phyloP scores from a whole-genome alignment of 2,329 filamentous ascomycete species.

The Epichloe amarillans region DNA sequence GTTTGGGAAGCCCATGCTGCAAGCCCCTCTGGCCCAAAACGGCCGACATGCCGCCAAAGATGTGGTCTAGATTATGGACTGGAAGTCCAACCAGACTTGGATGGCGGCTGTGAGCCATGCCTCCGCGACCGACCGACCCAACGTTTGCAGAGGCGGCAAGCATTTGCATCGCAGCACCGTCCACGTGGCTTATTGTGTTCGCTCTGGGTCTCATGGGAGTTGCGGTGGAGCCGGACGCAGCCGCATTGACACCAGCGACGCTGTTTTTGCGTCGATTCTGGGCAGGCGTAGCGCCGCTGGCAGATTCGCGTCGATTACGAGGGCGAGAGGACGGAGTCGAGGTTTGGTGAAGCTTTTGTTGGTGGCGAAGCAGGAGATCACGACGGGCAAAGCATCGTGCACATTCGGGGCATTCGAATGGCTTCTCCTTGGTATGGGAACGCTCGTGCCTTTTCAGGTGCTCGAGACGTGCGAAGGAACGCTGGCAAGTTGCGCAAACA shows the following conservation, averaged over 20 bases:
- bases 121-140: slow-evolving; percentile 29
- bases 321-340: slow-evolving; percentile 78
- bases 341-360: slow-evolving; percentile 96
- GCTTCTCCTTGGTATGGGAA: slow-evolving; percentile 98
- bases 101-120: slow-evolving; percentile 53
- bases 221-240: slow-evolving; percentile 29
- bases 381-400: slow-evolving; percentile 86
- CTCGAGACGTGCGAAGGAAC: slow-evolving; percentile 88
- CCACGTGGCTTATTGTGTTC: slow-evolving; percentile 93
- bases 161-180: slow-evolving; percentile 61
- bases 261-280: slow-evolving; percentile 82
- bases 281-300: slow-evolving; percentile 53
- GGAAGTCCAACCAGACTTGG: slow-evolving; percentile 59
- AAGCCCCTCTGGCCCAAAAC: slow-evolving; percentile 53
- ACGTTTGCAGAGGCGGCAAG: slow-evolving; percentile 44
- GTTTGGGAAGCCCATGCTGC: slow-evolving; percentile 59
- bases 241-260: slow-evolving; percentile 45
- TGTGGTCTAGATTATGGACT: slow-evolving; percentile 43
- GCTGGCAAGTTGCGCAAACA: slow-evolving; percentile 78
- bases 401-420: slow-evolving; percentile 94
- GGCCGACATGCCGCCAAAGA: slow-evolving; percentile 61
- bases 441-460: slow-evolving; percentile 95
- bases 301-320: slow-evolving; percentile 81
- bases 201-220: slow-evolving; percentile 71
- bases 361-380: slow-evolving; percentile 82